Percentiles rank a stretch among this genome's conserved stretches.
These are phyloP conservation scores for Orobanche coerulescens DNA, from an alignment of 257 asterid species.

Conservation along the genomic window DNA sequence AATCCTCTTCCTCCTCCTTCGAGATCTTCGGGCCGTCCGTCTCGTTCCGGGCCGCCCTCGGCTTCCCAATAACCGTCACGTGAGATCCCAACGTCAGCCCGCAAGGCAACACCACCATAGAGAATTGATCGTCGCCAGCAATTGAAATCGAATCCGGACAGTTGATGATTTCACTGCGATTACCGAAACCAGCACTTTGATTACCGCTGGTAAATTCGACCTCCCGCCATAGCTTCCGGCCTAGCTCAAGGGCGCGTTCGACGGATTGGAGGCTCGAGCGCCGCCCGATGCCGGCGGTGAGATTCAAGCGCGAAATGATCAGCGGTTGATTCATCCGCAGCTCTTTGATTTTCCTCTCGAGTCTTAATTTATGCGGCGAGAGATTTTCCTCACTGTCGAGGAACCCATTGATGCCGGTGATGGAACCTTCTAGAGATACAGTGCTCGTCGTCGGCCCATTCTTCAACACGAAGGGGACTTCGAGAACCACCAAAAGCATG, in stretches of 20 bases:
- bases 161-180: background rate
- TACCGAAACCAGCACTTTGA: background rate
- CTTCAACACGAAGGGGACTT: constrained; percentile 58
- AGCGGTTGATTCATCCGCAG: background rate
- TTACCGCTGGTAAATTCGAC: constrained; percentile 23
- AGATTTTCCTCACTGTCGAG: constrained; percentile 43
- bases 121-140: constrained; percentile 39
- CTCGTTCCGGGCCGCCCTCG: constrained; percentile 45
- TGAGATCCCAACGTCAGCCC: constrained; percentile 78
- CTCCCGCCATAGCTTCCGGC: constrained; percentile 61
- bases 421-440: background rate
- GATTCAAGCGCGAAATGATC: constrained; percentile 39
- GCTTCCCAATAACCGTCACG: constrained; percentile 65
- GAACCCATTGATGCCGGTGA: background rate
- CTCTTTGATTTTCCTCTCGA: constrained; percentile 31
- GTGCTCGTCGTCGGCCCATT: constrained; percentile 27
- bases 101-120: constrained; percentile 59
- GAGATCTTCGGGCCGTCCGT: constrained; percentile 49
- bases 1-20: constrained; percentile 35
- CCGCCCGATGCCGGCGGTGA: constrained; percentile 31
- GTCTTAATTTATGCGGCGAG: constrained; percentile 24
- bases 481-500: constrained; percentile 41
- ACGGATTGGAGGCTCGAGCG: constrained; percentile 42
- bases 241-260: constrained; percentile 56
- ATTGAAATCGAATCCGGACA: constrained; percentile 53